Evolutionary conservation across 345 rosid species (phyloP).

Genomic region (Citrus medica): DNA sequence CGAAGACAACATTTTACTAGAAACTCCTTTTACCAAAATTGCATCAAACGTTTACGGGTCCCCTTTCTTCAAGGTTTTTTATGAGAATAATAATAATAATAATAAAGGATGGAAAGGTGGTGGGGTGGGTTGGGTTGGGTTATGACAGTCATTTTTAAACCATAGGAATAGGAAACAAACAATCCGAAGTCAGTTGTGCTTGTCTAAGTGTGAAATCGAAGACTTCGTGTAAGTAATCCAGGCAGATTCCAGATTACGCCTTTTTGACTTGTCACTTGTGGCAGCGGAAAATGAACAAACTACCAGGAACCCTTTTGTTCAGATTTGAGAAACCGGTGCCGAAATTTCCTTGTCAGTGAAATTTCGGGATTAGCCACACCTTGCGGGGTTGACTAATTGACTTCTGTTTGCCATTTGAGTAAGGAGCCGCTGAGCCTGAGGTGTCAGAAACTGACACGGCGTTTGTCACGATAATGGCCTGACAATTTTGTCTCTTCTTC

Average conservation of each 20-base stretch:
- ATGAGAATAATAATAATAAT: too few relatives aligned
- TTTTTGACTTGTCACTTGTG: slow-evolving; percentile 25
- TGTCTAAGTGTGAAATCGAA: slow-evolving; percentile 6
- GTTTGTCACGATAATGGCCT: neutral
- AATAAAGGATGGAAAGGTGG: too few relatives aligned
- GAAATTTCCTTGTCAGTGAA: neutral
- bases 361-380: too few relatives aligned
- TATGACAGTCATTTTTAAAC: neutral
- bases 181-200: too few relatives aligned
- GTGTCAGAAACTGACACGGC: neutral
- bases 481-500: neutral
- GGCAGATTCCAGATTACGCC: neutral
- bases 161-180: too few relatives aligned
- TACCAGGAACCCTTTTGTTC: neutral
- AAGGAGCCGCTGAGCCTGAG: neutral
- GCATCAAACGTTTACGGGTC: neutral
- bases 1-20: neutral
- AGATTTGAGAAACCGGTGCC: neutral
- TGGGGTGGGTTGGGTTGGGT: neutral
- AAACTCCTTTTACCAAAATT: neutral
- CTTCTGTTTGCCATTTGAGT: neutral
- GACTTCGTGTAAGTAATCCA: neutral
- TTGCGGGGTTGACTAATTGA: neutral
- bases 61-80: too few relatives aligned
- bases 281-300: neutral